Base-by-base conservation (phyloP, 495 filamentous ascomycete species). In the Neurospora intermedia region DNA sequence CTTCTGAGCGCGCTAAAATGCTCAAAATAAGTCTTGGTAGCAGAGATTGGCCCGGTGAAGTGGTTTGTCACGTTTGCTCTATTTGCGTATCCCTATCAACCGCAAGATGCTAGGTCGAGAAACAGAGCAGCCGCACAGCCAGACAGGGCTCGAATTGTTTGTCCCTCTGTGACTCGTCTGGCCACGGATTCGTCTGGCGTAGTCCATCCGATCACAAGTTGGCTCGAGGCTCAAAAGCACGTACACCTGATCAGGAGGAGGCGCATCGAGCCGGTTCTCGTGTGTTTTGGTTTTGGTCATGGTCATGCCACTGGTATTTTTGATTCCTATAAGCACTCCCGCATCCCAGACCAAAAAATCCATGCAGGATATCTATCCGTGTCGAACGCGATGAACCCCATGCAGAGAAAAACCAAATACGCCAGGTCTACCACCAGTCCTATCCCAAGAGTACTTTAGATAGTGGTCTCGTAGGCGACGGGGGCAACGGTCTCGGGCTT, bases 391-490 rank as follows among this genome's bases (percentile, higher is more conserved):
- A 80, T 81, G 76, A 82, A 81, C 78, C 77, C 78, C 80, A 80
- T 79, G 78, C 78, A 80, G 75, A 79, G 76, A 76, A 48, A 80
- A 79, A 79, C 45, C 70, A 80, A 81, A 75, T 76, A 81, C 78
- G 73, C 74, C 80, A 75, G 75, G 72, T 76, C 74, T 74, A 75
- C 76, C 75, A 74, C 73, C 76, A 73, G 23, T 74, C 78, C 66
- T 72, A 74, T 73, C 75, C 73, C 72, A 31, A 70, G 70, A 73
- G 45, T 27, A 66, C 71, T 84, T 91, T 95, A 99, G 82, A 98
- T 98, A 77, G 94, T 95, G 78, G 96, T 99, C 89, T 98, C 96
- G 89, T 98, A 99, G 80, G 94, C 85, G 77, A 98, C 89, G 66
- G 96, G 94, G 62, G 90, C 88, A 76, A 99, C 89, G 75, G 91